Percentiles rank a stretch among this genome's conserved stretches.
Conservation (phyloP, 495 filamentous ascomycete species). For the Penicillium samsonianum region DNA sequence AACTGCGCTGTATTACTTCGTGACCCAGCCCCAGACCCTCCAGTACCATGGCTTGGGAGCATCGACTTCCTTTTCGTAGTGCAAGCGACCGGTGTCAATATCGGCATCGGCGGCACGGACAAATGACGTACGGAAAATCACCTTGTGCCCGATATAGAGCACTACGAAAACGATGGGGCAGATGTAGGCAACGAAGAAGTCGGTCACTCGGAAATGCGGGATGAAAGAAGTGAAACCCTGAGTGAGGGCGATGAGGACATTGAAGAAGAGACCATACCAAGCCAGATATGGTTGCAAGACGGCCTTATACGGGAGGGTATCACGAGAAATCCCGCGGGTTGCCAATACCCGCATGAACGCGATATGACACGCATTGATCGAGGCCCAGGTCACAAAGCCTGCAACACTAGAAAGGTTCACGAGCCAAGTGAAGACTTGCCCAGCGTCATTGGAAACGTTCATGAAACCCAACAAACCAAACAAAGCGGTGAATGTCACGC, state of each 20-base stretch:
- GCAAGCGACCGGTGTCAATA: conserved; percentile 41
- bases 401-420: conserved; percentile 61
- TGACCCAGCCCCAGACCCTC: conserved; percentile 28
- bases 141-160: conserved; percentile 55
- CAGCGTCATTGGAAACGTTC: conserved; percentile 43
- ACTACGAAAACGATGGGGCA: conserved; percentile 55
- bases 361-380: conserved; percentile 57
- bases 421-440: conserved; percentile 52
- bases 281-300: conserved; percentile 55
- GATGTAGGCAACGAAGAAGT: conserved; percentile 58
- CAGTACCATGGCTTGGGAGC: conserved; percentile 33
- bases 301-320: conserved; percentile 56
- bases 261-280: conserved; percentile 59
- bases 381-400: conserved; percentile 64
- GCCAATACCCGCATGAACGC: conserved; percentile 57
- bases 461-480: conserved; percentile 54
- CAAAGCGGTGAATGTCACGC: conserved; percentile 45
- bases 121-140: conserved; percentile 36
- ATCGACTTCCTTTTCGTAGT: conserved; percentile 32
- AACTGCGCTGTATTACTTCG: conserved; percentile 18
- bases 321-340: conserved; percentile 47
- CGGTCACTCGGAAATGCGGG: conserved; percentile 49
- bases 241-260: conserved; percentile 58
- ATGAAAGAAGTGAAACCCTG: conserved; percentile 67
- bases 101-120: conserved; percentile 39